Evolutionary conservation across 2,329 filamentous ascomycete species (phyloP), one percentile per base, ranked within the genome.

Genomic region (Sporothrix dimorphospora): DNA sequence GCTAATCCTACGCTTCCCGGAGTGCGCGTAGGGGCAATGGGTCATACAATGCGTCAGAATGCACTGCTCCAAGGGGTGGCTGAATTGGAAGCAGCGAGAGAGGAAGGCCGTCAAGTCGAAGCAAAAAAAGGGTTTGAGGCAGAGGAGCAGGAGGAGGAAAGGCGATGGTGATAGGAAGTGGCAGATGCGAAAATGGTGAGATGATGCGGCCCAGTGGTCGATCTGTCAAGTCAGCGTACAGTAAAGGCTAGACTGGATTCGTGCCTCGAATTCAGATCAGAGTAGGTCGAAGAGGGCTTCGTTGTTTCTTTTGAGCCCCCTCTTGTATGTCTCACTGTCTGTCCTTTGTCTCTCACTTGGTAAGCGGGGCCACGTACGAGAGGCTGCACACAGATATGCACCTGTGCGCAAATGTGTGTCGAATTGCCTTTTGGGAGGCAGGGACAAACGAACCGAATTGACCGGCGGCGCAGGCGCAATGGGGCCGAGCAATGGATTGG

Each of bases 281-380:
- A 59, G 51, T 30, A 42, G 51, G 40, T n/a, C n/a, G n/a, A n/a
- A n/a, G n/a, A n/a, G 53, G 47, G 51, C 51, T 47, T 45, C 51
- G 59, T 65, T 65, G 67, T 59, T 6, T 59, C 67, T 30, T 59
- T 69, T 24, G 47, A 42, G n/a, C 49, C 66, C 66, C 34, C 34
- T 45, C 38, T 14, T 45, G 21, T 9, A 69, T 69, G 67, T 69
- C 67, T 69, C 67, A 69, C 67, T 69, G 51, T 57, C 51, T 55
- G 34, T 45, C 49, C 51, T 59, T 69, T 59, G 67, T 69, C 38
- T 51, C 24, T 38, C 47, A 30, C 42, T 8, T 51, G 66, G 30
- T 42, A 57, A 30, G 67, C 67, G 67, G 66, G 51, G 21, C 30
- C 67, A 59, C 49, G 51, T 45, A 45, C 67, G 34, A 59, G 66